Base-by-base conservation (phyloP, 495 filamentous ascomycete species). In the Xylaria sp. region DNA sequence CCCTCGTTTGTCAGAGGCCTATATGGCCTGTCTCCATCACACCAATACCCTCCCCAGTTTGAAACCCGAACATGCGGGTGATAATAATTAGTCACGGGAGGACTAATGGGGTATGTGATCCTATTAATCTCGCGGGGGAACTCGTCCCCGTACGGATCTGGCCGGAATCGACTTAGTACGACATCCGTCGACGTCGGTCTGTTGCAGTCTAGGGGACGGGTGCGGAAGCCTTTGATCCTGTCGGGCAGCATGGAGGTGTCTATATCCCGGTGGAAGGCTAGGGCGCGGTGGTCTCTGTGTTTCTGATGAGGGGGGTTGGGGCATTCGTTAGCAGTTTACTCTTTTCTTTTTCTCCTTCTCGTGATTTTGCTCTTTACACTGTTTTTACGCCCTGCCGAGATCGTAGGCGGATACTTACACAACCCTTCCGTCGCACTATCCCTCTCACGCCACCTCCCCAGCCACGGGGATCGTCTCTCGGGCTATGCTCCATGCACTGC, bases 271-370 rank as follows among this genome's bases (percentile, higher is more conserved):
- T 69, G 33, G 40, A 77, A 72, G 31, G 64, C 68, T 0, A 77
- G 68, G 15, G 73, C 71, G 69, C 61, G 59, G 71, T 77, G 75
- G 17, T 72, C 48, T 19, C 17, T 62, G 33, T 46, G 55, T 29
- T 21, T 48, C 74, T 76, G 24, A 11, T 31, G 12, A 35, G 58
- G 53, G 8, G 29, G 24, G 17, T 33, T 29, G 9, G 1, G 61
- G 41, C 5, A 33, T n/a, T 24, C 17, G 59, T 50, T 46, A 41
- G 67, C 5, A 44, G 19, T 26, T 15, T 5, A 15, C 31, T n/a
- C 17, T 61, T 41, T 1, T 24, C 14, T 24, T 14, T 7, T 19
- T 29, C 17, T 12, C 12, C 40, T 41, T 12, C 40, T 41, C 40
- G 12, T 41, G 40, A 11, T 41, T 41, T 41, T 9, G 6, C 40